Evolutionary conservation across 352 stramenopile species (phyloP).

Genomic region (Globisporangium uncinulatum): DNA sequence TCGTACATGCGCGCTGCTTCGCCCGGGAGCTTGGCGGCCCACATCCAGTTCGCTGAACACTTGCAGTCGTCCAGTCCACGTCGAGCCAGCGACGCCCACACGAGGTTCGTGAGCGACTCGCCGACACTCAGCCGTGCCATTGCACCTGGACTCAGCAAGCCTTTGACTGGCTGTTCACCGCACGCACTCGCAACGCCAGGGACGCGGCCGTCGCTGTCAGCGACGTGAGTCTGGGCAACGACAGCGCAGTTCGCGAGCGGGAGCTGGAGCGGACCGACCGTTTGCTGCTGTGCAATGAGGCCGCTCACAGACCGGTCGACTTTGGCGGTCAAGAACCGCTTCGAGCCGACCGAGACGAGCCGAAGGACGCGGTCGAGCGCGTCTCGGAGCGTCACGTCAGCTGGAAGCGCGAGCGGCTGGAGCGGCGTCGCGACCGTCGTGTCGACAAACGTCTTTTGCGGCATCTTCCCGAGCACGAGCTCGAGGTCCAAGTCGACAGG

Average conservation of each 20-base stretch:
- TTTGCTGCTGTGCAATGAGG: constrained; percentile 98
- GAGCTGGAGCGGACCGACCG: constrained; percentile 96
- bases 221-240: constrained; percentile 95
- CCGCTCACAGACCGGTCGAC: constrained; percentile 98
- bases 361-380: constrained; percentile 95
- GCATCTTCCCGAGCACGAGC: constrained; percentile 98
- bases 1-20: constrained; percentile 99
- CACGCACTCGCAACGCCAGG: constrained; percentile 95
- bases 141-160: constrained; percentile 90
- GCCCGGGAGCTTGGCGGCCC: constrained; percentile 97
- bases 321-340: constrained; percentile 96
- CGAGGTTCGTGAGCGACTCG: constrained; percentile 98
- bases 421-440: constrained; percentile 50
- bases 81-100: constrained; percentile 91
- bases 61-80: constrained; percentile 96
- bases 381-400: constrained; percentile 83
- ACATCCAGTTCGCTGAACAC: constrained; percentile 99
- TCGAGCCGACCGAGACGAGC: constrained; percentile 96
- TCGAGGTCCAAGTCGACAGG: constrained; percentile 97
- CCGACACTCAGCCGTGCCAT: constrained; percentile 97
- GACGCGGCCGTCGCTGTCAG: constrained; percentile 59
- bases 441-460: constrained; percentile 98
- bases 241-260: constrained; percentile 97
- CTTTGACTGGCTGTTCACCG: constrained; percentile 97
- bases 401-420: constrained; percentile 71